Evolutionary conservation across 2,329 filamentous ascomycete species (phyloP).

Genomic region (Mariannaea sp.): DNA sequence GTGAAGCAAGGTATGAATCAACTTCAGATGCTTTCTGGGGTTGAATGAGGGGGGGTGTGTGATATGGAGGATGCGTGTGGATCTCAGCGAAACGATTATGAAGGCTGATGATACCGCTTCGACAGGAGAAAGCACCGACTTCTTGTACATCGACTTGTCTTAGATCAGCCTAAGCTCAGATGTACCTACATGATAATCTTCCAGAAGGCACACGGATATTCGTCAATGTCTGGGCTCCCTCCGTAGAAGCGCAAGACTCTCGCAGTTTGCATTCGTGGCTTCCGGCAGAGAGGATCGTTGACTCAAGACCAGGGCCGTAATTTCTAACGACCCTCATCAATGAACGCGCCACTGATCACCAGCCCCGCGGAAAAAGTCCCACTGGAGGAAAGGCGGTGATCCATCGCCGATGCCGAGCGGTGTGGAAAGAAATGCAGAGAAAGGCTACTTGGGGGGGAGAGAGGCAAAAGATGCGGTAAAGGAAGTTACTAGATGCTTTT

Average conservation of each 20-base stretch:
- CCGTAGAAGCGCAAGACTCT: too few species aligned
- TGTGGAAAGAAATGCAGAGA: constrained; percentile 5
- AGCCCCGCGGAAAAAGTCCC: background rate
- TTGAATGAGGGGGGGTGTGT: constrained; percentile 4
- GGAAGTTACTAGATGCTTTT: constrained; percentile 7
- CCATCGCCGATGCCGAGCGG: constrained; percentile 19
- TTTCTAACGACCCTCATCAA: too few species aligned
- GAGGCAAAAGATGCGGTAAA: constrained; percentile 6
- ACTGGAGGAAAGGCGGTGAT: constrained; percentile 8
- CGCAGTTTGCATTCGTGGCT: too few species aligned
- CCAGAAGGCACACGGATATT: too few species aligned
- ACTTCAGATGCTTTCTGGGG: constrained; percentile 2
- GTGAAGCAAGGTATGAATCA: background rate
- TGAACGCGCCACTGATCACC: too few species aligned
- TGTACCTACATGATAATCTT: too few species aligned
- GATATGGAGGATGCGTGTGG: constrained; percentile 12
- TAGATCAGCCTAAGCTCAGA: background rate
- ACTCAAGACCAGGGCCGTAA: too few species aligned
- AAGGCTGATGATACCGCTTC: constrained; percentile 26
- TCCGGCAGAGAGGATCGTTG: too few species aligned
- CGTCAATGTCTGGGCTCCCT: too few species aligned
- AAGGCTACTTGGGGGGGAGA: background rate
- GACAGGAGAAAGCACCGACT: constrained; percentile 14
- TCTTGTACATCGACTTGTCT: constrained; percentile 8
- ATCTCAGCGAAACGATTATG: constrained; percentile 9